Conservation (phyloP, 805 yeast species). For the Myxozyma udenii region DNA sequence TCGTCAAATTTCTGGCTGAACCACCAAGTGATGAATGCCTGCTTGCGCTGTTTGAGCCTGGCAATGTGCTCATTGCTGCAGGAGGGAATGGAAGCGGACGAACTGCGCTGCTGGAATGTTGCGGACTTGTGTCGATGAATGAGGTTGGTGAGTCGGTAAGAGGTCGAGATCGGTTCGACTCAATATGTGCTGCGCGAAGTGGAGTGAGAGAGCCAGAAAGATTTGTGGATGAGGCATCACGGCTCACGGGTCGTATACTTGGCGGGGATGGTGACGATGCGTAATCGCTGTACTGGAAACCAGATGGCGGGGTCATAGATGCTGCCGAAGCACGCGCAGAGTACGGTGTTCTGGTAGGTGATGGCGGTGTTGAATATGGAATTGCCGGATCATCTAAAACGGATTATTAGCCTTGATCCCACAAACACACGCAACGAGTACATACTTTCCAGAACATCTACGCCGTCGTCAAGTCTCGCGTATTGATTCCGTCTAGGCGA, state of each 20-base stretch:
- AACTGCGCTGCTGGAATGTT: neutral
- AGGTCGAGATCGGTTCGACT: constrained; percentile 8
- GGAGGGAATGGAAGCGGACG: constrained; percentile 13
- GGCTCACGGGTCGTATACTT: neutral
- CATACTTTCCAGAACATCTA: neutral
- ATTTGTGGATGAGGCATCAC: neutral
- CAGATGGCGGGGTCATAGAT: neutral
- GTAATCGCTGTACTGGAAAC: neutral
- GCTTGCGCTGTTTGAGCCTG: neutral
- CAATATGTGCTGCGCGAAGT: constrained; percentile 10
- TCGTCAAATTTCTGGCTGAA: neutral
- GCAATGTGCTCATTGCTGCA: constrained; percentile 4
- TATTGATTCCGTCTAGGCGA: neutral
- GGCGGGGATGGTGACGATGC: neutral
- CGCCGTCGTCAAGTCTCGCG: neutral
- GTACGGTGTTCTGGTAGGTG: constrained; percentile 17
- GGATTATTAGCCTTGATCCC: neutral
- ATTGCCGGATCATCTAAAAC: constrained; percentile 22
- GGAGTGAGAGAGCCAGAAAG: constrained; percentile 11
- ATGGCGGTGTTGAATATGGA: constrained; percentile 28
- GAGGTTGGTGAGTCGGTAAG: neutral
- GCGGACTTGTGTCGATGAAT: neutral
- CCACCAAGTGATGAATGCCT: neutral
- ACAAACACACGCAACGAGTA: neutral
- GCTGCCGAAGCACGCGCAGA: constrained; percentile 2